A percentile compares a stretch with the other conserved stretches of the same genome.
Conservation (phyloP, 2,329 filamentous ascomycete genomes). For the Penicillium sp. region DNA sequence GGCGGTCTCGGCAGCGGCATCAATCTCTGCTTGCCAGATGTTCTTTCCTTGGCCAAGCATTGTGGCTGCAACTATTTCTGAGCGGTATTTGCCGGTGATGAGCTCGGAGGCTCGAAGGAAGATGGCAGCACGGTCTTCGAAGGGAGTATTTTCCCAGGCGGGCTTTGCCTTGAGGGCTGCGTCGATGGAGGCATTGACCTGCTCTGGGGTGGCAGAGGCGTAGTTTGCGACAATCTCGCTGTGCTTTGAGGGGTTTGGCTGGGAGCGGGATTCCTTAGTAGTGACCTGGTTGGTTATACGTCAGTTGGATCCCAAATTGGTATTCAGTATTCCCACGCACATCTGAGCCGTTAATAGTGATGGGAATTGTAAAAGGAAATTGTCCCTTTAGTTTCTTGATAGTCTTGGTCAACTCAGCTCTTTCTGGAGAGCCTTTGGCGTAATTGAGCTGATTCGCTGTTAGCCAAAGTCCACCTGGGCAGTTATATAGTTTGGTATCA, state of each 20-base stretch:
- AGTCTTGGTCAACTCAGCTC: constrained; percentile 12
- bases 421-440: constrained; percentile 15
- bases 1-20: constrained; percentile 75
- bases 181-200: constrained; percentile 13
- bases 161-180: constrained; percentile 16
- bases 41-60: constrained; percentile 96
- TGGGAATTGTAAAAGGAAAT: constrained; percentile 15
- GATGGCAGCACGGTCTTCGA: constrained; percentile 76
- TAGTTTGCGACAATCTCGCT: constrained; percentile 20
- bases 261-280: constrained; percentile 13
- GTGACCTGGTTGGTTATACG: constrained; percentile 6
- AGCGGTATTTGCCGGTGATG: constrained; percentile 78
- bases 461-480: background rate
- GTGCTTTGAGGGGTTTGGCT: constrained; percentile 18
- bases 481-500: background rate
- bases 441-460: constrained; percentile 9
- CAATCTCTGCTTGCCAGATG: constrained; percentile 93
- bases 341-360: constrained; percentile 14
- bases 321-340: background rate
- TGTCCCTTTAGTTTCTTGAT: constrained; percentile 14
- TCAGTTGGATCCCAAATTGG: background rate
- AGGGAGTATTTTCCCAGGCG: constrained; percentile 69
- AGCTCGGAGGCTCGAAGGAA: constrained; percentile 91
- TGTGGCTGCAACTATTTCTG: constrained; percentile 85
- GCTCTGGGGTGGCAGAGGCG: constrained; percentile 13